Evolutionary conservation across 225 moss, liverwort and hornwort genomes (phyloP).

Genomic region (Marchantia polymorpha): DNA sequence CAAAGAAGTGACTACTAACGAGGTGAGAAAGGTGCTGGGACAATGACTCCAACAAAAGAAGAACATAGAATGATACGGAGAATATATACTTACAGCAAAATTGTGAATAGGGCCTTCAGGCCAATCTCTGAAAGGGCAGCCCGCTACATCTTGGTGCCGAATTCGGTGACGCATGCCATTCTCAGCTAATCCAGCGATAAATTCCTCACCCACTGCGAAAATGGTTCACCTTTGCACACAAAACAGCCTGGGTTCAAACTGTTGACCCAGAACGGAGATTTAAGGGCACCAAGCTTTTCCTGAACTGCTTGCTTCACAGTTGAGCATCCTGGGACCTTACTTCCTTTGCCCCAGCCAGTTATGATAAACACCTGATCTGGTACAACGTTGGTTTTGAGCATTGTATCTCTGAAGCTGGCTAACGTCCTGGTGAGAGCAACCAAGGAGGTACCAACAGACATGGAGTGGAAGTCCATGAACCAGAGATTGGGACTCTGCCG

Average conservation of each 20-base stretch:
- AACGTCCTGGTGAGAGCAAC: constrained; percentile 31
- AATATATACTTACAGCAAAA: not conserved
- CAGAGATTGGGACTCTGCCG: constrained; percentile 17
- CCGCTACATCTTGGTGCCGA: not conserved
- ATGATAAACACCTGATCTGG: constrained; percentile 34
- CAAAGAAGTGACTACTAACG: not conserved
- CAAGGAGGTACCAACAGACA: constrained; percentile 37
- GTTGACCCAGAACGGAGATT: constrained; percentile 32
- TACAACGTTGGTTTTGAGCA: constrained; percentile 12
- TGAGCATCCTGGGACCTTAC: constrained; percentile 34
- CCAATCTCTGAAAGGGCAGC: not conserved
- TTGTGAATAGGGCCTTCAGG: not conserved
- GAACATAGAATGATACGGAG: not conserved
- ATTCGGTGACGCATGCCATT: not conserved
- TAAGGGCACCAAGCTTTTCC: constrained; percentile 18
- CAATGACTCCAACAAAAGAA: not conserved
- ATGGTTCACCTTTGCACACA: constrained; percentile 33
- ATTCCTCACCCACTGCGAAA: constrained; percentile 26
- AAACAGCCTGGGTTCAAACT: constrained; percentile 32
- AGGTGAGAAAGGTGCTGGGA: not conserved
- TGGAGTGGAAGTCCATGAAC: constrained; percentile 38
- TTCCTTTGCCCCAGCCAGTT: constrained; percentile 43
- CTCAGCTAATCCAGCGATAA: constrained; percentile 8
- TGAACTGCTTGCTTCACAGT: constrained; percentile 34
- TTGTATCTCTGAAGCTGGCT: constrained; percentile 25